Evolutionary conservation across 495 filamentous ascomycete species (phyloP), one percentile per base, ranked within the genome.

Genomic region (Cladorrhinum samala): DNA sequence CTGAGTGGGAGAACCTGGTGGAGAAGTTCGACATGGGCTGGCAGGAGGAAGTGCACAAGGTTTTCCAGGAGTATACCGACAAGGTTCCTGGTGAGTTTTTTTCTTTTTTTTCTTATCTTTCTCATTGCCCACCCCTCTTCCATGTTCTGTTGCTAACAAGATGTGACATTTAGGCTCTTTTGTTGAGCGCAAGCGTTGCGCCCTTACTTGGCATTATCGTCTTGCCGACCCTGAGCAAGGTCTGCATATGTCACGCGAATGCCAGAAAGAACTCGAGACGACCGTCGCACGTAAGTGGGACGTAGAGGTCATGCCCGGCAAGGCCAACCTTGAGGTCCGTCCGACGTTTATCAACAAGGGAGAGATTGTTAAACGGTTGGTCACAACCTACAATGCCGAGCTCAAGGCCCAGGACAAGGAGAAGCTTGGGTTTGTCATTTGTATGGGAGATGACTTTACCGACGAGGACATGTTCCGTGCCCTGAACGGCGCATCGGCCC

Each of bases 271-370:
- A 38, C 77, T 96, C 25, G 83, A 90, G 62, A 73, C 77, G 3
- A 87, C 83, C 0, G 85, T 96, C 7, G 82, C 72, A 42, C 84
- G 81, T 62, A 80, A 80, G 41, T 94, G 83, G 79, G 88, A 91
- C 43, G 88, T 97, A 9, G 91, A 96, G 61, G 89, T 97, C 39
- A 96, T 96, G 87, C 77, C 83, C 0, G 93, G 93, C 46, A 98
- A 97, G 67, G 91, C 91, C 47, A 96, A 96, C 61, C 76, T 97
- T 7, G 93, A 97, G 66, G 90, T 96, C n/a, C 83, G 93, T 13
- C 91, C 91, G n/a, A 89, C 79, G 1, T 91, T 91, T 62, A 87
- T 98, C 68, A 96, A 96, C 75, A 98, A 97, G 68, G 93, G 93
- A 1, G 89, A 90, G 70, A 95, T 96, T 51, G 87, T 82, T 11